These are phyloP conservation scores for Aureobasidium sp. DNA, from an alignment of 2,329 filamentous ascomycete genomes.

Conservation along the genomic window DNA sequence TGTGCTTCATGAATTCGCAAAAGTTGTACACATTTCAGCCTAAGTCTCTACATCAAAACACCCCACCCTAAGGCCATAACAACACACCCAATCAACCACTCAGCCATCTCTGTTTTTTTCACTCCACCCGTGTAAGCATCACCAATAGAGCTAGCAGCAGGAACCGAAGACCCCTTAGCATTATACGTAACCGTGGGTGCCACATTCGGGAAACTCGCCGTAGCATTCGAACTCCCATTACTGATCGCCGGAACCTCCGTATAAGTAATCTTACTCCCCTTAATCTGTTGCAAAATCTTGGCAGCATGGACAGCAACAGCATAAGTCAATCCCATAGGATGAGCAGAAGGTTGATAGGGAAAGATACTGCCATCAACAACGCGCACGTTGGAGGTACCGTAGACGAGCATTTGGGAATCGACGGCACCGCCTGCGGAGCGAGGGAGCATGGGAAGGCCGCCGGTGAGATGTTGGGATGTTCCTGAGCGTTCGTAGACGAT, in stretches of 20 bases:
- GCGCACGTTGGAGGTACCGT: slow-evolving; percentile 26
- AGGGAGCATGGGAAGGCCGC: slow-evolving; percentile 21
- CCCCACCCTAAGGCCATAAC: not conserved
- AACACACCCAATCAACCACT: not conserved
- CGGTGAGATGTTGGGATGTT: slow-evolving; percentile 2
- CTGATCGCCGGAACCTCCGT: not conserved
- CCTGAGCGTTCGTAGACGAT: slow-evolving; percentile 3
- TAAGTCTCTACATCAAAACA: not conserved
- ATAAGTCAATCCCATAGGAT: slow-evolving; percentile 19
- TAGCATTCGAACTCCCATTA: not conserved
- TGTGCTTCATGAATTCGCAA: too few species aligned
- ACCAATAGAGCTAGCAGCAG: not conserved
- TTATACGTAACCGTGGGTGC: not conserved
- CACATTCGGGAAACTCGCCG: not conserved
- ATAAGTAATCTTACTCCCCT: not conserved
- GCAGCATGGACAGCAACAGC: slow-evolving; percentile 1
- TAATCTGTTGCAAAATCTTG: not conserved
- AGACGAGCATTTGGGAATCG: slow-evolving; percentile 22
- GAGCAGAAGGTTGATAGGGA: slow-evolving; percentile 25
- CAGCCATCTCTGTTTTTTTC: not conserved
- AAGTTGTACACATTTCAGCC: not conserved
- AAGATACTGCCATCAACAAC: slow-evolving; percentile 29
- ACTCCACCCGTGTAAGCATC: not conserved
- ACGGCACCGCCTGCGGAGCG: slow-evolving; percentile 26
- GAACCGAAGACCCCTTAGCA: not conserved